Conservation (phyloP, 306 rosid species). For the Malus orientalis region DNA sequence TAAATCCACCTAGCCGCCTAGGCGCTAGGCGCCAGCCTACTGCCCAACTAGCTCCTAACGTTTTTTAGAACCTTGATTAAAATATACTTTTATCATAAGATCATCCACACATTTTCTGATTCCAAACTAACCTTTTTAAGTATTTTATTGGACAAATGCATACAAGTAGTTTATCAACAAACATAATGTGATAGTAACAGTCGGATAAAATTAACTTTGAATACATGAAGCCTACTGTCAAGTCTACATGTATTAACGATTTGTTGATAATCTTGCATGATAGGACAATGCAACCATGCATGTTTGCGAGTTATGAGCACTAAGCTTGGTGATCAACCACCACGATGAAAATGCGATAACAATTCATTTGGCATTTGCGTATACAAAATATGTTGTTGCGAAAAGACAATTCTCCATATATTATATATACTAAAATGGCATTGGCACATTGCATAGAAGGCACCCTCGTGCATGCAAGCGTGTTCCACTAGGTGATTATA, state of each 20-base stretch:
- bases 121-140: not conserved
- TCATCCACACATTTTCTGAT: not conserved
- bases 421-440: not conserved
- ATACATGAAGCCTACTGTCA: not conserved
- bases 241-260: not conserved
- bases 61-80: too few relatives aligned
- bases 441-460: not conserved
- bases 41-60: too few relatives aligned
- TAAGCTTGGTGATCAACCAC: not conserved
- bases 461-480: conserved; percentile 23
- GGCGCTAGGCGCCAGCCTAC: too few relatives aligned
- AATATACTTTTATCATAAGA: not conserved
- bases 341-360: not conserved
- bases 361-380: not conserved
- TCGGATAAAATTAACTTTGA: not conserved
- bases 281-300: not conserved
- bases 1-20: too few relatives aligned
- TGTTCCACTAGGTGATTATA: conserved; percentile 55
- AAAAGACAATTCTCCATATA: conserved; percentile 2
- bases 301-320: not conserved
- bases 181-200: not conserved
- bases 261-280: not conserved
- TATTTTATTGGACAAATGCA: not conserved
- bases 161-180: not conserved
- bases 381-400: conserved; percentile 2